Conservation (phyloP, 495 filamentous ascomycete genomes). For the Lasiosphaeria miniovina region DNA sequence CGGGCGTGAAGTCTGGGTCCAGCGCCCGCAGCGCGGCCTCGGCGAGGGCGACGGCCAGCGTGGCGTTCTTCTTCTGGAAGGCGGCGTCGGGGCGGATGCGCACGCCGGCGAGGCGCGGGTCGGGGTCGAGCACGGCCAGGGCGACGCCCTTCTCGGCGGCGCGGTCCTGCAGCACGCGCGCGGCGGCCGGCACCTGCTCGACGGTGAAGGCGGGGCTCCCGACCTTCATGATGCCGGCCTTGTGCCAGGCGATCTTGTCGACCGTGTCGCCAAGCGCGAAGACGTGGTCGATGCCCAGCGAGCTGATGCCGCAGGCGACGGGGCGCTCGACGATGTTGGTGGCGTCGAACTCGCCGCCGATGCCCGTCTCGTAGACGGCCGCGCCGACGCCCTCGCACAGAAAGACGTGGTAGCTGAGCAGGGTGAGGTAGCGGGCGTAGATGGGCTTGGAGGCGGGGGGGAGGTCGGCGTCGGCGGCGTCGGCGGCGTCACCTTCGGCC, state of each 20-base stretch:
- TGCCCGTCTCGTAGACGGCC: conserved; percentile 87
- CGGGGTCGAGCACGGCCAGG: conserved; percentile 58
- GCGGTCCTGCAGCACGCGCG: conserved; percentile 65
- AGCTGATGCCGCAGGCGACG: conserved; percentile 71
- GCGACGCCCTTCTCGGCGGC: conserved; percentile 63
- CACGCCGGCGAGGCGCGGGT: conserved; percentile 63
- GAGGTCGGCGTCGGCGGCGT: conserved; percentile 9
- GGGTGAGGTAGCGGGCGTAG: conserved; percentile 86
- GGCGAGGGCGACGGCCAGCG: conserved; percentile 73
- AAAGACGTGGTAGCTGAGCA: conserved; percentile 89
- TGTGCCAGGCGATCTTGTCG: conserved; percentile 95
- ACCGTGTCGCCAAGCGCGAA: conserved; percentile 76
- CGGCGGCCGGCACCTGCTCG: conserved; percentile 63
- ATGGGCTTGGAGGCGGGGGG: conserved; percentile 60
- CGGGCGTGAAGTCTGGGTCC: conserved; percentile 28
- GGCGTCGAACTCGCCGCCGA: conserved; percentile 89
- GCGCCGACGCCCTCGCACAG: conserved; percentile 74
- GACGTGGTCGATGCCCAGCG: conserved; percentile 87
- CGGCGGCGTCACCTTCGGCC: conserved; percentile 21
- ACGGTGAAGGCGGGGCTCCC: conserved; percentile 69
- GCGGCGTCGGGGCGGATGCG: conserved; percentile 71
- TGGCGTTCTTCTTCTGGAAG: conserved; percentile 87
- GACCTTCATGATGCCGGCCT: conserved; percentile 85
- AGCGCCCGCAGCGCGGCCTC: conserved; percentile 50
- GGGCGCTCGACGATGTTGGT: conserved; percentile 85